These are phyloP conservation scores for Dictyostelium intermedium DNA, from an alignment of 78 protist species.

Conservation along the genomic window DNA sequence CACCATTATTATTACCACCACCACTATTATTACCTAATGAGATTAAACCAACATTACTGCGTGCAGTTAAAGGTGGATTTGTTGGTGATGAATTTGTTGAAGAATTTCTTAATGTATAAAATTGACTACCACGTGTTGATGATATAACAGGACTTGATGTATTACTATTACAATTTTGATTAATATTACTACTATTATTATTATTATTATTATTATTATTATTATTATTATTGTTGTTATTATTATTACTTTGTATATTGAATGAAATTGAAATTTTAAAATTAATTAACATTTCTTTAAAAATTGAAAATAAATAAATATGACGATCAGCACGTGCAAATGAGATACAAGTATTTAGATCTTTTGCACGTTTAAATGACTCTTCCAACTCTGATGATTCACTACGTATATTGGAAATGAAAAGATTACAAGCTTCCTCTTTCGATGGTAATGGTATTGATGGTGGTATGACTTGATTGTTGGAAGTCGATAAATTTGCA, in stretches of 20 bases:
- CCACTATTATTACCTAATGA: background rate
- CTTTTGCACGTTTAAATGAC: constrained; percentile 2
- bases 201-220: background rate
- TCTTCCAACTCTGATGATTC: constrained; percentile 32
- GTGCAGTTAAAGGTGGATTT: background rate
- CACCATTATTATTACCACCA: background rate
- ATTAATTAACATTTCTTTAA: background rate
- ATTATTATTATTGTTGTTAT: background rate
- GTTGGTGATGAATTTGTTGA: background rate
- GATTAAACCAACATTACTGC: background rate
- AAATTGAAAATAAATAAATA: background rate
- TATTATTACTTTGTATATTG: background rate
- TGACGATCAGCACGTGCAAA: constrained; percentile 5
- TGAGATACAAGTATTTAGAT: background rate
- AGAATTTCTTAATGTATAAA: background rate
- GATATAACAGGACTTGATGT: background rate
- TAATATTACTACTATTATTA: background rate
- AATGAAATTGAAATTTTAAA: background rate
- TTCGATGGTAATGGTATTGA: background rate
- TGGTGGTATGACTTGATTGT: background rate
- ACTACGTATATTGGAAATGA: background rate
- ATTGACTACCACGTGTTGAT: background rate
- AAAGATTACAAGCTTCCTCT: constrained; percentile 23
- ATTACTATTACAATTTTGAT: background rate
- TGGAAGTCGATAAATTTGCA: background rate